Conservation (phyloP, 2,329 filamentous ascomycete species). For the Aureobasidium melanogenum region DNA sequence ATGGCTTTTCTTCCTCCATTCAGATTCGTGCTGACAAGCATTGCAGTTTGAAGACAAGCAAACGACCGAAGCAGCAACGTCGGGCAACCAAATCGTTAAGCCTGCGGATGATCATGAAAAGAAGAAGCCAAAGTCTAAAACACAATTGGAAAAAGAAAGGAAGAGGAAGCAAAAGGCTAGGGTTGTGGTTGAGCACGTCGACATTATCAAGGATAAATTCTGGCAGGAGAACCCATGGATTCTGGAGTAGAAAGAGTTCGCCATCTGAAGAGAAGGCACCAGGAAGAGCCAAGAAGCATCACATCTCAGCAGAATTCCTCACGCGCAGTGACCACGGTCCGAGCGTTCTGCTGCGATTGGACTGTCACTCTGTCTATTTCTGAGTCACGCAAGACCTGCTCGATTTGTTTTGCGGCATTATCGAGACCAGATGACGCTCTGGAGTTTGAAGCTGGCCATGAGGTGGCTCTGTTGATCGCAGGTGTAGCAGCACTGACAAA, state of each 20-base stretch:
- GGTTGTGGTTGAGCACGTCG: constrained; percentile 75
- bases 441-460: neutral
- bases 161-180: constrained; percentile 73
- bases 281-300: neutral
- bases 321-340: no score
- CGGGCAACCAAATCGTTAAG: constrained; percentile 10
- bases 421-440: neutral
- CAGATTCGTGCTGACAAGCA: neutral
- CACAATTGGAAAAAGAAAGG: constrained; percentile 72
- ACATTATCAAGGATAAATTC: constrained; percentile 93
- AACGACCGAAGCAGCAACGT: constrained; percentile 11
- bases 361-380: no score
- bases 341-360: no score
- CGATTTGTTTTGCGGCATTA: no score
- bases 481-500: neutral
- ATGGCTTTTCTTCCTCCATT: neutral
- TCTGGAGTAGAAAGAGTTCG: neutral
- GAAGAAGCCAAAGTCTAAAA: constrained; percentile 57
- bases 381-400: no score
- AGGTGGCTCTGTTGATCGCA: neutral
- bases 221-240: constrained; percentile 71
- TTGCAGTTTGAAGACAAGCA: neutral
- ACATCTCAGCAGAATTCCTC: no score
- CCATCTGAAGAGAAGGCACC: no score
- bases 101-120: neutral